Evolutionary conservation across 1,284 basidiomycete genomes (phyloP).

Genomic region (Agroathelia rolfsii): DNA sequence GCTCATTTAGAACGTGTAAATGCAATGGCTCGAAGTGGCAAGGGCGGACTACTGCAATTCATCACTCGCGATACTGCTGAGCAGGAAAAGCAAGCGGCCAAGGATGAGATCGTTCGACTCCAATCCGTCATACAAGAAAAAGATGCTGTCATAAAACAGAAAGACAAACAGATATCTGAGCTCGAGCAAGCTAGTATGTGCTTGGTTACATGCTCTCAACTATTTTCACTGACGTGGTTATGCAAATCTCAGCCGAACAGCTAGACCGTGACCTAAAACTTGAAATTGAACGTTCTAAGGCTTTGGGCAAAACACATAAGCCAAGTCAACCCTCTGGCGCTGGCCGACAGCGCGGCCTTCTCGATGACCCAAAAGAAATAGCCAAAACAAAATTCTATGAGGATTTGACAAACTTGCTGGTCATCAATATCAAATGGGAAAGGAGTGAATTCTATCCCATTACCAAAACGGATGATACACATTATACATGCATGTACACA

Average conservation of each 20-base stretch:
- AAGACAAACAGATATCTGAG: slow-evolving; percentile 34
- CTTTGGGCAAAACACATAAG: slow-evolving; percentile 31
- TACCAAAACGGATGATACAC: slow-evolving; percentile 30
- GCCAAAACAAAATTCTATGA: slow-evolving; percentile 49
- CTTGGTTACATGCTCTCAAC: too few species aligned
- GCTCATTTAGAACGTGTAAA: slow-evolving; percentile 42
- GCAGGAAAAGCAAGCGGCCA: slow-evolving; percentile 46
- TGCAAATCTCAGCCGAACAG: slow-evolving; percentile 37
- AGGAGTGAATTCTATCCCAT: slow-evolving; percentile 13
- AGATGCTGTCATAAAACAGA: slow-evolving; percentile 32
- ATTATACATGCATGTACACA: slow-evolving; percentile 42
- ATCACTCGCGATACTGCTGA: slow-evolving; percentile 65
- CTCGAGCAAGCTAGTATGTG: slow-evolving; percentile 38
- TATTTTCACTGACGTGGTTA: too few species aligned
- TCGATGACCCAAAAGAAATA: slow-evolving; percentile 41
- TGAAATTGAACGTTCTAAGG: slow-evolving; percentile 50
- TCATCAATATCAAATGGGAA: slow-evolving; percentile 37
- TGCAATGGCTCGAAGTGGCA: slow-evolving; percentile 38
- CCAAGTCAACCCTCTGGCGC: slow-evolving; percentile 19
- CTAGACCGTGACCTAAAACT: slow-evolving; percentile 43
- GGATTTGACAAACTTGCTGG: slow-evolving; percentile 48
- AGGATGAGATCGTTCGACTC: slow-evolving; percentile 37
- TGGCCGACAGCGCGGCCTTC: slow-evolving; percentile 17
- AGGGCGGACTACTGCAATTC: slow-evolving; percentile 46
- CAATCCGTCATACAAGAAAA: slow-evolving; percentile 34